Base-by-base conservation (phyloP, 352 stramenopile species). In the Globisporangium nodosum region DNA sequence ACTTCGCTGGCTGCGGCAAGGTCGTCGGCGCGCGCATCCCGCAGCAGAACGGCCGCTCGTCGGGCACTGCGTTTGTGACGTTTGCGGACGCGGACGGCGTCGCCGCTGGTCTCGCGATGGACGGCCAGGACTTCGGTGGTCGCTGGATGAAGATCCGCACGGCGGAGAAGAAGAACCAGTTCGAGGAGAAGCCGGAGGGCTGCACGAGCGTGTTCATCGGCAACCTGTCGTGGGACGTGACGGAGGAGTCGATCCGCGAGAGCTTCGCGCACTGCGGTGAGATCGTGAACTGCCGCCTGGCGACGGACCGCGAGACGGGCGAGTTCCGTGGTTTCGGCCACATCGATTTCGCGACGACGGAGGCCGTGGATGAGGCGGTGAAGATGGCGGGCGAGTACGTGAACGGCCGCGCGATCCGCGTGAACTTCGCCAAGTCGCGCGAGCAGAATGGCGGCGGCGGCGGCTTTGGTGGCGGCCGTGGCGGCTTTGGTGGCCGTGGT, bases 291-390 rank as follows among this genome's bases (percentile, higher is more conserved):
- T 92, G 98, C 65, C 90, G 97, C 67, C 96, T 99, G 54, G 94
- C 94, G 1, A 97, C 86, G 30, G 96, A 99, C 81, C 82, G 95
- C 55, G 97, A 99, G 71, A 99, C 94, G 47, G 96, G 96, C 40
- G 90, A 98, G 56, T 99, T 99, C 85, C 97, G 97, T 71, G 97
- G 97, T 48, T 99, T 99, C 70, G 96, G 96, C 37, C 96, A 99
- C 81, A 78, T 99, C 47, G 94, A 99, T 73, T 99, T 99, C 70
- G 86, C 59, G 2, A 74, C 97, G n/a, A 97, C 88, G 0, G 94
- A 98, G 58, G 81, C 85, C 39, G 97, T 98, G 0, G 94, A 98
- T 58, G 74, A 85, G 50, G 90, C 84, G 13, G 84, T 98, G 39
- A 93, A 93, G 61, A 81, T 99, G 55, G 87, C 91, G 5, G 97